phyloP scores from a whole-genome alignment of 78 protist species.

The Parvularia atlantis region DNA sequence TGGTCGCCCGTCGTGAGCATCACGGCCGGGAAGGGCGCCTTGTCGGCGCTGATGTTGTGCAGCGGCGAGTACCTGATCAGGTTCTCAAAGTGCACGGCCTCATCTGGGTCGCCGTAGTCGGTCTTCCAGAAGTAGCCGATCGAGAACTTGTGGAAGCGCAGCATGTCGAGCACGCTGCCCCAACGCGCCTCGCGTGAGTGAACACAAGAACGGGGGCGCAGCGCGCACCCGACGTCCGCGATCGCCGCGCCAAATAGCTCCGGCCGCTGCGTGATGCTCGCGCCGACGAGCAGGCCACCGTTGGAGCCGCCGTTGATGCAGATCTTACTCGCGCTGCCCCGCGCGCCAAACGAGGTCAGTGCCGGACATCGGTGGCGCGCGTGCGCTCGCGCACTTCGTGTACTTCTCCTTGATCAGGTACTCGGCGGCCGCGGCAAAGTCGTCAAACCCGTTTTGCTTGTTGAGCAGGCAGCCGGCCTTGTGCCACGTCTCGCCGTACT shows the following conservation, averaged over 20 bases:
- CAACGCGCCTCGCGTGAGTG: background rate
- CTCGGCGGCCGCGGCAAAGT: constrained; percentile 67
- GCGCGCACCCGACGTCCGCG: constrained; percentile 22
- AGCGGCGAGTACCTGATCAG: constrained; percentile 65
- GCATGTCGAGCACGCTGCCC: constrained; percentile 84
- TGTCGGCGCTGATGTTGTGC: constrained; percentile 50
- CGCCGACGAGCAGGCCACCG: constrained; percentile 87
- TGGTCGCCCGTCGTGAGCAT: constrained; percentile 72
- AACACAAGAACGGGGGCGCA: background rate
- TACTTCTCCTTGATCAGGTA: constrained; percentile 42
- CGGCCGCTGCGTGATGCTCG: constrained; percentile 67
- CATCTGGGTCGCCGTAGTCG: constrained; percentile 65
- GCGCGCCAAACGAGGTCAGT: too few species aligned
- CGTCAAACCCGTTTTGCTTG: constrained; percentile 76
- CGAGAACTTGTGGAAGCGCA: constrained; percentile 80
- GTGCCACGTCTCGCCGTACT: constrained; percentile 89
- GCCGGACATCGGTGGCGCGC: too few species aligned
- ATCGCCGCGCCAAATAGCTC: constrained; percentile 64
- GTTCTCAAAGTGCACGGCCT: constrained; percentile 19
- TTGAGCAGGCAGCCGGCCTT: constrained; percentile 45
- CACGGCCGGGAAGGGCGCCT: constrained; percentile 42
- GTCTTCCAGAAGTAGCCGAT: constrained; percentile 72
- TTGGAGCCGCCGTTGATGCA: constrained; percentile 78
- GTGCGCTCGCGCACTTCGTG: constrained; percentile 27
- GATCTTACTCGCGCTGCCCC: too few species aligned